Base-by-base conservation (phyloP, 805 yeast species). In the Kluyveromyces aestuarii region DNA sequence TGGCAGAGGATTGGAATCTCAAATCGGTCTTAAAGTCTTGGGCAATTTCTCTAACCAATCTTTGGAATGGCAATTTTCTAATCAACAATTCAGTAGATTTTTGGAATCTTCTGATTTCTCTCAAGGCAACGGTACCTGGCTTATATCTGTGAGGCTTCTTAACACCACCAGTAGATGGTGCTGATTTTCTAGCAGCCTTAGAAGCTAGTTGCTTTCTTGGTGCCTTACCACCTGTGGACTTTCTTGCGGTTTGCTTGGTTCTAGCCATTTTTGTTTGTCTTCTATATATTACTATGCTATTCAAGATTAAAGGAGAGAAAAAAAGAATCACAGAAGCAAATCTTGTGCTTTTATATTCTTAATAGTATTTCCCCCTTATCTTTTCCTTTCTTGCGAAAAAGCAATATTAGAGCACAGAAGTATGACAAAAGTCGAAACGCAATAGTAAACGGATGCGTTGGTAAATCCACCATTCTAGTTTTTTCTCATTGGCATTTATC, bases 91-190 rank as follows among this genome's bases (percentile, higher is more conserved):
- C 96, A 60, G 98, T 90, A 52, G 96, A 85, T 70, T 88, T 87
- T 77, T 91, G 98, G 78, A 90, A 91, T 80, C 93, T 84, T 79
- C 96, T 85, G 67, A 91, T 87, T 77, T 91, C 98, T 77, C 96
- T 84, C 70, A 88, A 79, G 55, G 97, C 97, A 65, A 85, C 93
- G 67, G 93, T 86, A 82, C 96, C 96, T 74, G 95, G 95, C 86
- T 85, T 85, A 78, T 87, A 87, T 84, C 96, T 86, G 82, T 86
- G 95, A 56, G 93, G 93, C 73, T 85, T 85, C 82, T 85, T 85
- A 63, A 86, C 93, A 82, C 95, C 95, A 70, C 93, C 93, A 53
- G 89, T 78, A 47, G 87, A 77, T 80, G 95, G 95, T 44, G 95
- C 95, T 38, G 93, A 85, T 70, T 85, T 85, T 84, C 95, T 85